Evolutionary conservation across 202 grass and related monocot species (phyloP).

Genomic region (Elaeis oleifera): DNA sequence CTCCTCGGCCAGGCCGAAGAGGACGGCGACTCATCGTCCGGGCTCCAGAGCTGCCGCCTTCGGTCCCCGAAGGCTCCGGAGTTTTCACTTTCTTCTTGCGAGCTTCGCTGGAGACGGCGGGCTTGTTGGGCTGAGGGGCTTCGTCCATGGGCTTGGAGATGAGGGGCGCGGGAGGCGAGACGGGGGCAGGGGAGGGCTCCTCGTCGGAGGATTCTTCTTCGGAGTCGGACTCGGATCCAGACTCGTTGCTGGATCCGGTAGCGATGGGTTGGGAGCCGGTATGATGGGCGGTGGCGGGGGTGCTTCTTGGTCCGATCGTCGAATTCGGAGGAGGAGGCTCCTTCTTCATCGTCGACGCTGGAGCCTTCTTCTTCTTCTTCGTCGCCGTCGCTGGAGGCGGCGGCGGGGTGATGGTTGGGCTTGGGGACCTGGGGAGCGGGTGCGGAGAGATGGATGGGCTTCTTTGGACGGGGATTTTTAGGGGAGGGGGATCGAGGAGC

Average conservation of each 20-base stretch:
- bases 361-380: slow-evolving; percentile 35
- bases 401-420: slow-evolving; percentile 5
- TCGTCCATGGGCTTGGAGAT: slow-evolving; percentile 50
- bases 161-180: slow-evolving; percentile 27
- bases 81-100: neutral
- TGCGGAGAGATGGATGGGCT: neutral
- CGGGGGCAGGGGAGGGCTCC: neutral
- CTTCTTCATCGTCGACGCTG: neutral
- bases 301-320: neutral
- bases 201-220: neutral
- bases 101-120: neutral
- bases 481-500: too few relatives aligned
- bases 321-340: slow-evolving; percentile 8
- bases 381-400: slow-evolving; percentile 29
- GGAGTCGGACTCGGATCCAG: neutral
- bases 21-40: slow-evolving; percentile 44
- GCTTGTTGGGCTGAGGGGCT: slow-evolving; percentile 4
- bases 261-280: slow-evolving; percentile 1
- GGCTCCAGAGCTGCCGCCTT: slow-evolving; percentile 35
- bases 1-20: slow-evolving; percentile 30
- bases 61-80: neutral
- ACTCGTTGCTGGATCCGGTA: neutral
- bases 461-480: neutral
- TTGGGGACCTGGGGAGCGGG: neutral
- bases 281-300: neutral